A percentile compares a stretch with the other conserved stretches of the same genome.
phyloP scores from a whole-genome alignment of 306 rosid genomes.

The Castanopsis chinensis region DNA sequence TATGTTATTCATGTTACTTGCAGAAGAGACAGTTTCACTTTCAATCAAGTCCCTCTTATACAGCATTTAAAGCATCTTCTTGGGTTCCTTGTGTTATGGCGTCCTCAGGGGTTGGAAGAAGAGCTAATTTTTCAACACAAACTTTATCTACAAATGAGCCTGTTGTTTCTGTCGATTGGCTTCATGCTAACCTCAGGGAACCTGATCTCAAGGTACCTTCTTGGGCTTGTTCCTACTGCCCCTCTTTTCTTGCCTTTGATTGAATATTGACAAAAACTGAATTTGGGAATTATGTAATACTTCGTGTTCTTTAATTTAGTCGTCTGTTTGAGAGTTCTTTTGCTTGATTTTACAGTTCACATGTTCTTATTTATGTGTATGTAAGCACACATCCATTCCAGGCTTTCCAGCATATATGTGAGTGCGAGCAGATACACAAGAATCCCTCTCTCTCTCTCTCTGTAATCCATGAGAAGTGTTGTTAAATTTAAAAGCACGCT shows the following conservation, averaged over 20 bases:
- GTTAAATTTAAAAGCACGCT: no score
- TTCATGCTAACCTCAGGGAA: conserved; percentile 72
- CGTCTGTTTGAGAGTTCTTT: background rate
- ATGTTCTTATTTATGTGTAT: background rate
- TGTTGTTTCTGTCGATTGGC: conserved; percentile 95
- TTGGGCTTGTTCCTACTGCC: background rate
- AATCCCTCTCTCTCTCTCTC: background rate
- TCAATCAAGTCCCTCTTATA: conserved; percentile 33
- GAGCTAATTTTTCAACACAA: conserved; percentile 57
- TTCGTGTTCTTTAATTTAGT: background rate
- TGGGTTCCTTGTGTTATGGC: conserved; percentile 53
- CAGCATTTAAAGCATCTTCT: conserved; percentile 32
- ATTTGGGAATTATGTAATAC: background rate
- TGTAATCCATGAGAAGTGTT: background rate
- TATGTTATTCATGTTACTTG: conserved; percentile 20
- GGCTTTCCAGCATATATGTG: background rate
- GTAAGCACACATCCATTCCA: background rate
- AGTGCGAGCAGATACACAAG: background rate
- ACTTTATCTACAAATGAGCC: conserved; percentile 61
- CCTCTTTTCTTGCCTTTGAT: background rate
- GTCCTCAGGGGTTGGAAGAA: conserved; percentile 50
- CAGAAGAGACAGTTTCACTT: conserved; percentile 50
- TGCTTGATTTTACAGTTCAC: background rate
- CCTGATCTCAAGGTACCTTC: conserved; percentile 75
- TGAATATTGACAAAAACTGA: background rate